These are phyloP conservation scores for Acacia acuminata DNA, from an alignment of 306 rosid species.

Conservation along the genomic window DNA sequence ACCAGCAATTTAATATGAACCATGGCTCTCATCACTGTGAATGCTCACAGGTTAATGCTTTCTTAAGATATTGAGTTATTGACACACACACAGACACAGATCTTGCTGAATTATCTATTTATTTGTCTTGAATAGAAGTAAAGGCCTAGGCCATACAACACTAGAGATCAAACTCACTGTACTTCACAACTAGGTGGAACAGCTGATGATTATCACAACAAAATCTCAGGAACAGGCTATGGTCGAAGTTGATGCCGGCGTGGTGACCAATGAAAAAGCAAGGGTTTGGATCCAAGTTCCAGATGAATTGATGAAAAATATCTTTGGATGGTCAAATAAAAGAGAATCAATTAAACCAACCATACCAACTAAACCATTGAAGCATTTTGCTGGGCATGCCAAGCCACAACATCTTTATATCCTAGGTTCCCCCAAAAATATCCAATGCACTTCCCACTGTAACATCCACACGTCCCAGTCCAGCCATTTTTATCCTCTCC, in stretches of 20 bases:
- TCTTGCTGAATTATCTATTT: not conserved
- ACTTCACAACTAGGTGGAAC: not conserved
- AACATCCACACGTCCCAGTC: conserved; percentile 71
- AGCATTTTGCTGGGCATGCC: conserved; percentile 70
- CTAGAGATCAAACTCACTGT: not conserved
- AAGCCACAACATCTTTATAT: conserved; percentile 70
- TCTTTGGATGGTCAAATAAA: not conserved
- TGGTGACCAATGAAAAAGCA: not conserved
- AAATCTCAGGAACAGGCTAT: not conserved
- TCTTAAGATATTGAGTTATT: not conserved
- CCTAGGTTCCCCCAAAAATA: conserved; percentile 71
- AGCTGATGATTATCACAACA: not conserved
- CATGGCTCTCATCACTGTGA: too few relatives aligned
- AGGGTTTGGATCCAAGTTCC: not conserved
- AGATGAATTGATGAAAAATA: not conserved
- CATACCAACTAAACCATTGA: conserved; percentile 35
- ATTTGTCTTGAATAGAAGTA: not conserved
- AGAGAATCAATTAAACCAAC: conserved; percentile 12
- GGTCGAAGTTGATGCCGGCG: not conserved
- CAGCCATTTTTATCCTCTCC: conserved; percentile 77
- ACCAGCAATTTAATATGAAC: too few relatives aligned
- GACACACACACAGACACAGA: not conserved
- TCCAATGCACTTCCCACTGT: conserved; percentile 92
- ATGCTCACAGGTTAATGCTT: not conserved
- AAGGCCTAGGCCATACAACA: not conserved